Base-by-base conservation (phyloP, 768 basidiomycete species). In the Tubosaeta brunneosetosa region DNA sequence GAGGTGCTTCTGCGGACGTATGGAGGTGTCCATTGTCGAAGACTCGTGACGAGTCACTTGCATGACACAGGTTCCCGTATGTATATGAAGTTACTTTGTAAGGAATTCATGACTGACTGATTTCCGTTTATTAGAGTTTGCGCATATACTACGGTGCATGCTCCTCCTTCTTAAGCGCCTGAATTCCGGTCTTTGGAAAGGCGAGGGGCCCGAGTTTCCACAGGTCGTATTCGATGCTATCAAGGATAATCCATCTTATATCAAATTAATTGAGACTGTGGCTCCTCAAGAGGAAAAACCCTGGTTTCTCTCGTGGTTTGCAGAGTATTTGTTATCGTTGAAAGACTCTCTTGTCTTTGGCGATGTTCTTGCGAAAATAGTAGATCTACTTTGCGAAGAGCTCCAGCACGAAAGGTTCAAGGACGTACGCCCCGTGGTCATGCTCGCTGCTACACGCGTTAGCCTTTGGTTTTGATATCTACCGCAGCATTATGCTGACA, bases 211-310 rank as follows among this genome's bases (percentile, higher is more conserved):
- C 5, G 85, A 90, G 60, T 89, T 85, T 61, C 86, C 92, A 3
- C 80, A 84, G 58, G 77, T 87, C 33, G 78, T 92, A 7, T 86
- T 95, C 60, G 91, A 90, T 61, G 79, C 85, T 13, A 79, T 97
- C 62, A 88, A 88, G 65, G 85, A 91, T 63, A 97, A 95, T 65
- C 65, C 73, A 3, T 72, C 75, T 6, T 86, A 80, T 62, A 62
- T 71, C 32, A 66, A 74, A 29, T 66, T 80, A 38, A 57, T 89
- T 12, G 71, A 73, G 49, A 68, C 65, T 4, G 54, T 64, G 11
- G 62, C 61, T 42, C 56, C 67, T 9, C 58, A 65, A 25, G 65
- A 65, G 7, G 72, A 75, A 25, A 70, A 66, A 48, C 70, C 74
- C 2, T 78, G 80, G 77, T 69, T 78, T 60, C 68, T 88, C 45